Evolutionary conservation across 1,284 basidiomycete species (phyloP), one percentile per base, ranked within the genome.

Genomic region (Laetiporus sulphureus): DNA sequence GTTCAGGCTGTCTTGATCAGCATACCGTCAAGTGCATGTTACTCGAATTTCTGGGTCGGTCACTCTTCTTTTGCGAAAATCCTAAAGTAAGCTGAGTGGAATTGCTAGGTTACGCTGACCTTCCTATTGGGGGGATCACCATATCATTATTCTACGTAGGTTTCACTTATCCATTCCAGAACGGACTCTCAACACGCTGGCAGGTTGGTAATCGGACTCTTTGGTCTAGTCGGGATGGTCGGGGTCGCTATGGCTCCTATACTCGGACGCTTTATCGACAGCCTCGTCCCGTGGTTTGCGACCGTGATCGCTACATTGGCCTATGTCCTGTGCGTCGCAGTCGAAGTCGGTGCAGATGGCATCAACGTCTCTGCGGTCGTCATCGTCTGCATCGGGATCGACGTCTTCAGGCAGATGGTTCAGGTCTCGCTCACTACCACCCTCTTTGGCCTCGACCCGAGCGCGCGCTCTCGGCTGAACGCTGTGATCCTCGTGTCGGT

Each of bases 221-320:
- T 79, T 51, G 76, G 75, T 8, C 62, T 77, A 2, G 58, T 78
- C 3, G 77, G 77, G 5, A 60, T 74, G 32, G 51, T 71, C 15
- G 65, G 64, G 22, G 71, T 77, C 10, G 50, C 64, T 16, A 57
- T 66, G 18, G 71, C 71, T 0, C 75, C 76, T 0, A 59, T 73
- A 35, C 62, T 72, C 38, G 77, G 77, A 0, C 63, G 65, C 21
- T 54, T 71, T 3, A 64, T 79, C 33, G 77, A 80, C 51, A 53
- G 60, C 2, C 60, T 78, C 34, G 64, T 70, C 0, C 69, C 73
- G 3, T 79, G 75, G 74, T 59, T 66, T 22, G 68, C 71, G 13
- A 66, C 71, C 21, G 44, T 75, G 8, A 42, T 68, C 25, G 63
- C 69, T 0, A 63, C 68, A 20, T 19, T 62, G 15, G 48, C 46